A percentile compares a stretch with the other conserved stretches of the same genome.
Conservation (phyloP, 2,329 filamentous ascomycete genomes). For the Chrysosphaeria jannelii region DNA sequence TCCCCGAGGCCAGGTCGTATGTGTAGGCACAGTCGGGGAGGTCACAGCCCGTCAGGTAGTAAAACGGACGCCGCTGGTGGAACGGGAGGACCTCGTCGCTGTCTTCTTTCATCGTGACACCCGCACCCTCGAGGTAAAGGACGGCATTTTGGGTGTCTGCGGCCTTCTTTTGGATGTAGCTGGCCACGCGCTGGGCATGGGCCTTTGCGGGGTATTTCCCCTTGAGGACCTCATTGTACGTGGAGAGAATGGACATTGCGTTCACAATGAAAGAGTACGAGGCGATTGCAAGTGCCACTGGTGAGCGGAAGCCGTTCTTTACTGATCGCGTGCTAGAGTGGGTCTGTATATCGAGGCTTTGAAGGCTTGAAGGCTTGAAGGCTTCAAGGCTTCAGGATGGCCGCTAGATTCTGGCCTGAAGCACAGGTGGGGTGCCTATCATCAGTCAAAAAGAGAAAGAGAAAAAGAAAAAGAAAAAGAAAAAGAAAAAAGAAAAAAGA, state of each 20-base stretch:
- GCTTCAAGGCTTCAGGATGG: no score
- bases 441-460: background rate
- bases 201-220: slow-evolving; percentile 57
- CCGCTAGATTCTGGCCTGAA: background rate
- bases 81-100: slow-evolving; percentile 63
- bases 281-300: no score
- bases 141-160: slow-evolving; percentile 31
- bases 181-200: slow-evolving; percentile 59
- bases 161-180: slow-evolving; percentile 38
- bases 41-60: slow-evolving; percentile 67
- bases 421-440: slow-evolving; percentile 1
- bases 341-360: no score
- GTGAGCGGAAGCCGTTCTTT: no score
- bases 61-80: slow-evolving; percentile 74
- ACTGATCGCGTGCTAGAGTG: no score
- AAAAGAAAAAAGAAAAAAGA: background rate
- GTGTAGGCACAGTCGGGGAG: slow-evolving; percentile 53
- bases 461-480: background rate
- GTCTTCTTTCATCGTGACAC: slow-evolving; percentile 60
- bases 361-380: no score
- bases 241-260: slow-evolving; percentile 2
- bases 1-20: slow-evolving; percentile 46
- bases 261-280: slow-evolving; percentile 10
- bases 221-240: slow-evolving; percentile 17
- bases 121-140: slow-evolving; percentile 68